Evolutionary conservation across 192 early-diverging fungal genomes (phyloP).

Genomic region (Podila epigama): DNA sequence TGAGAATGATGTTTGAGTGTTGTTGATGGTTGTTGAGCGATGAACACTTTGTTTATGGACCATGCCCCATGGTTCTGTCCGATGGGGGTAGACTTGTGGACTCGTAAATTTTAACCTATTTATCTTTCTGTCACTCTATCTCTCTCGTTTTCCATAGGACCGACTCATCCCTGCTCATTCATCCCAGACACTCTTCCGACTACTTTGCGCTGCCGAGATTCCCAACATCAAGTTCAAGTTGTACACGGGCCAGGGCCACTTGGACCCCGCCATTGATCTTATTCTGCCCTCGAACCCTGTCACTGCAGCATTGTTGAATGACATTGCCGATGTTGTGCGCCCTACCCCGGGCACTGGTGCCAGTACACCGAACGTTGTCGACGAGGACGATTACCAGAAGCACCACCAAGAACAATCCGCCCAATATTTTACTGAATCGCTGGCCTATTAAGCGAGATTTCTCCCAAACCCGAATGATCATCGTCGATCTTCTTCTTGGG

Average conservation of each 20-base stretch:
- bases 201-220: slow-evolving; percentile 43
- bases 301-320: slow-evolving; percentile 35
- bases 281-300: slow-evolving; percentile 38
- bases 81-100: too few species aligned
- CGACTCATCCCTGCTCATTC: slow-evolving; percentile 38
- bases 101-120: background rate
- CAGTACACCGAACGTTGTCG: slow-evolving; percentile 35
- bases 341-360: slow-evolving; percentile 17
- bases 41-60: background rate
- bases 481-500: too few species aligned
- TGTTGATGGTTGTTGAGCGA: background rate
- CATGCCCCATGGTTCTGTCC: too few species aligned
- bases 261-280: slow-evolving; percentile 46
- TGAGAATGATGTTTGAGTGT: background rate
- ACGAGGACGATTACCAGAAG: slow-evolving; percentile 20
- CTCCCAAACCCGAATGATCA: too few species aligned
- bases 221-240: slow-evolving; percentile 48
- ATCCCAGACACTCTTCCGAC: slow-evolving; percentile 28
- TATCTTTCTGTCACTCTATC: background rate
- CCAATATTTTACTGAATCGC: slow-evolving; percentile 12
- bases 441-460: slow-evolving; percentile 4
- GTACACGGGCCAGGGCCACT: slow-evolving; percentile 35
- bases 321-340: slow-evolving; percentile 37
- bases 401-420: slow-evolving; percentile 38
- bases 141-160: too few species aligned